phyloP scores from a whole-genome alignment of 495 filamentous ascomycete genomes.

The Penicillium parvum region DNA sequence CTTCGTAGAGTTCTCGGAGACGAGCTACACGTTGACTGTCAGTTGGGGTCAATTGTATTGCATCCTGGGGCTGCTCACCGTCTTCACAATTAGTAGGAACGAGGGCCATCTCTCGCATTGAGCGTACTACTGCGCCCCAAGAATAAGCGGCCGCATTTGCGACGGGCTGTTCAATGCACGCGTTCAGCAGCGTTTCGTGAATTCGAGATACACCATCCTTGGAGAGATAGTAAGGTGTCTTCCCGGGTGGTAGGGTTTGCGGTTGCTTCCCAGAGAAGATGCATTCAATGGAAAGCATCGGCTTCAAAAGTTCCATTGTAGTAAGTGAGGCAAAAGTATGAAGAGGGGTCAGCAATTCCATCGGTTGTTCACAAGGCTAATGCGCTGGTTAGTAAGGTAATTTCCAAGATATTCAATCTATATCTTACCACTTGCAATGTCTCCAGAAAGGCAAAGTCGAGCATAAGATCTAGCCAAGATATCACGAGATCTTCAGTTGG shows the following conservation, averaged over 20 bases:
- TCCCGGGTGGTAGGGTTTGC: conserved; percentile 16
- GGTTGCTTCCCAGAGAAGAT: conserved; percentile 23
- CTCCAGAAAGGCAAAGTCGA: conserved; percentile 59
- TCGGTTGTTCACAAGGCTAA: conserved; percentile 40
- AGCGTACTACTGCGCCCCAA: conserved; percentile 72
- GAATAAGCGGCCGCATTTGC: conserved; percentile 67
- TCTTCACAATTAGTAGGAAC: conserved; percentile 56
- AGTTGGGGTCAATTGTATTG: conserved; percentile 51
- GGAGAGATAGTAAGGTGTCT: conserved; percentile 58
- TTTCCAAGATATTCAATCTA: not conserved
- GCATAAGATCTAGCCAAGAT: conserved; percentile 71
- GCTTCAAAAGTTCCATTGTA: conserved; percentile 69
- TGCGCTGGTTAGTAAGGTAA: conserved; percentile 22
- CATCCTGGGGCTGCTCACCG: conserved; percentile 56
- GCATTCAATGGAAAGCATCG: conserved; percentile 41
- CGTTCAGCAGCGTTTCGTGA: conserved; percentile 54
- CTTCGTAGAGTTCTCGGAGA: conserved; percentile 47
- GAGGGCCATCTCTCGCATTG: conserved; percentile 56
- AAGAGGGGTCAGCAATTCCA: conserved; percentile 55
- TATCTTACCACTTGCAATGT: conserved; percentile 51
- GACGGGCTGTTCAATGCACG: conserved; percentile 45
- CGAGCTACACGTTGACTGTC: too few relatives aligned
- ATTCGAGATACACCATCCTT: conserved; percentile 59
- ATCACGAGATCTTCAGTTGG: conserved; percentile 57
- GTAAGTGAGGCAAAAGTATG: conserved; percentile 65